phyloP scores from a whole-genome alignment of 345 rosid species.

The Cardamine chenopodiifolia region DNA sequence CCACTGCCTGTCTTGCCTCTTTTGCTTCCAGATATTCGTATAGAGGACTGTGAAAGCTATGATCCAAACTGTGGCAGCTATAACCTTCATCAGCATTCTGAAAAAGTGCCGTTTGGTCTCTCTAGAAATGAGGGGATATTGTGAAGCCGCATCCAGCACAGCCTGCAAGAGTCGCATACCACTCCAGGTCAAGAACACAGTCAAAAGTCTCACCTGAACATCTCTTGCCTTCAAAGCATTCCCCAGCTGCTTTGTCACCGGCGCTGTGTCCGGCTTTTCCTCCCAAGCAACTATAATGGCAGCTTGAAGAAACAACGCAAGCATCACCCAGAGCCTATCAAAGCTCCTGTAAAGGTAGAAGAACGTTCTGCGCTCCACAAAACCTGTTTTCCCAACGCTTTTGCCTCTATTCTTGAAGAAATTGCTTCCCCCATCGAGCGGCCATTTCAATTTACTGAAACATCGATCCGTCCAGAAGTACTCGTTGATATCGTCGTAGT shows the following conservation, averaged over 20 bases:
- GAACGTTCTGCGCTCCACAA: slow-evolving; percentile 89
- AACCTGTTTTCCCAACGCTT: slow-evolving; percentile 81
- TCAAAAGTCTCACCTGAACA: slow-evolving; percentile 61
- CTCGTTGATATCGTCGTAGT: slow-evolving; percentile 88
- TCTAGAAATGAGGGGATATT: slow-evolving; percentile 66
- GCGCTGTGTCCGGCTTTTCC: slow-evolving; percentile 39
- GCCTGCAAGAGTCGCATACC: slow-evolving; percentile 81
- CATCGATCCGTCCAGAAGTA: slow-evolving; percentile 91
- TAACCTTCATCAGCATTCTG: slow-evolving; percentile 75
- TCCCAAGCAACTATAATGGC: slow-evolving; percentile 79
- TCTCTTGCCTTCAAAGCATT: slow-evolving; percentile 55
- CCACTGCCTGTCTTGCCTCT: slow-evolving; percentile 62
- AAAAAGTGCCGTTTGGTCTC: slow-evolving; percentile 72
- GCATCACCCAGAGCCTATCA: slow-evolving; percentile 74
- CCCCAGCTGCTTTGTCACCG: slow-evolving; percentile 52
- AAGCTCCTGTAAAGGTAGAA: slow-evolving; percentile 84
- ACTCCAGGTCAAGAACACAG: slow-evolving; percentile 86
- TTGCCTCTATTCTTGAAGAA: slow-evolving; percentile 53
- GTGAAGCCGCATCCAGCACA: slow-evolving; percentile 70
- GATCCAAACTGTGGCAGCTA: slow-evolving; percentile 76
- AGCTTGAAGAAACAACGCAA: slow-evolving; percentile 76
- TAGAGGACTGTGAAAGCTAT: slow-evolving; percentile 66
- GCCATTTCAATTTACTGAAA: slow-evolving; percentile 74
- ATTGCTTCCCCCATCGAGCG: slow-evolving; percentile 53
- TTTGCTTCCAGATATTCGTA: slow-evolving; percentile 72